Conservation (phyloP, 2,329 filamentous ascomycete genomes). For the Bipolaris oryzae region DNA sequence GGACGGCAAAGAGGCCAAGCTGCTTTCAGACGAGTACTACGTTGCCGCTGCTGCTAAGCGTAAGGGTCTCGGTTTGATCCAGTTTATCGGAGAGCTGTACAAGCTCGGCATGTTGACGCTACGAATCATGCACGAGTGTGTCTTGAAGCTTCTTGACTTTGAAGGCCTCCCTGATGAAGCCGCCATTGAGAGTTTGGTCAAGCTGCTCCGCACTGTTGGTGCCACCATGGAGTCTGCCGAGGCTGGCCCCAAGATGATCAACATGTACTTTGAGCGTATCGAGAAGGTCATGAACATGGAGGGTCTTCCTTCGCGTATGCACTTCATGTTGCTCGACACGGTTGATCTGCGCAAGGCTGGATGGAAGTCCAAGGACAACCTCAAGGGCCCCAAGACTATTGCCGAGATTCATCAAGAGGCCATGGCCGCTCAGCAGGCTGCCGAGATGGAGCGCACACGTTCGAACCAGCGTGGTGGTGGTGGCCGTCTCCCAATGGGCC, state of each 20-base stretch:
- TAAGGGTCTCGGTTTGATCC: conserved; percentile 94
- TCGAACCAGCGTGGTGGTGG: conserved; percentile 71
- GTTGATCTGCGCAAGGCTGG: conserved; percentile 77
- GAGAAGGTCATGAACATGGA: conserved; percentile 79
- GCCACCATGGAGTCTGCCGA: conserved; percentile 79
- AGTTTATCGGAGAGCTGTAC: conserved; percentile 99
- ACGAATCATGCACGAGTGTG: conserved; percentile 99
- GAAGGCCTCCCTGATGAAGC: conserved; percentile 92
- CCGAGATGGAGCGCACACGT: conserved; percentile 67
- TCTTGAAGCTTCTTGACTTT: conserved; percentile 95
- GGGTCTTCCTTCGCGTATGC: conserved; percentile 78
- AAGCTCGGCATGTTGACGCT: conserved; percentile 98
- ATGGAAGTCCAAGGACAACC: conserved; percentile 86
- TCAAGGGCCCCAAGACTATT: conserved; percentile 97
- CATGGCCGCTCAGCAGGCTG: conserved; percentile 77
- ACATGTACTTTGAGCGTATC: conserved; percentile 91
- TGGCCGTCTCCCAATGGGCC: conserved; percentile 73
- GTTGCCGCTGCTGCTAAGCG: conserved; percentile 91
- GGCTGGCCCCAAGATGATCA: conserved; percentile 85
- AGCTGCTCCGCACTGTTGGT: conserved; percentile 90
- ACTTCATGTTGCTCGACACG: conserved; percentile 97
- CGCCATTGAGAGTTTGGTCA: conserved; percentile 93
- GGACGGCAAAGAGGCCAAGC: conserved; percentile 77
- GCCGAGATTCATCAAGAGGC: conserved; percentile 88
- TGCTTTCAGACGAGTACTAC: conserved; percentile 98